Evolutionary conservation across 768 basidiomycete genomes (phyloP), one percentile per base, ranked within the genome.

Genomic region (Gloeopeniophorella convolvens): DNA sequence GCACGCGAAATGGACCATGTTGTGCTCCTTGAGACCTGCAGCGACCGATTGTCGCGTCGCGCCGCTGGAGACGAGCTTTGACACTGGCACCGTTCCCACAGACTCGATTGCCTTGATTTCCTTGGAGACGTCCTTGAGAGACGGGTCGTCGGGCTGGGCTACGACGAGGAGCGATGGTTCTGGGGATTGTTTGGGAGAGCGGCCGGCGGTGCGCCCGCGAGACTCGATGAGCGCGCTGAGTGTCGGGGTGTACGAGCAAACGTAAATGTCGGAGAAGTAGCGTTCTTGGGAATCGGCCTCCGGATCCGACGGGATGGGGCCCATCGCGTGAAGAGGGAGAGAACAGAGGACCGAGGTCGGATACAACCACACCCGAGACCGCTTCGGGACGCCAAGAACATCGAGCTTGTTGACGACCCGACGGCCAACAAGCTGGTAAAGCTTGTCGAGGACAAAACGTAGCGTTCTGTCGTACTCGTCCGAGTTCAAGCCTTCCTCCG

Each of bases 241-340:
- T 1, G 49, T 37, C 11, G 56, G 45, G 2, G 40, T 51, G 15
- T 58, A 58, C 4, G 56, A 58, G 18, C 48, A 55, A 18, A 48
- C 28, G 16, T 45, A 54, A 12, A 45, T 10, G 18, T 57, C 45
- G 5, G 48, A 45, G 18, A 55, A 30, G 20, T 42, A 32, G 27
- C 4, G 40, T 2, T 41, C 32, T 5, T n/a, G 21, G 11, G 10
- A 10, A 10, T 26, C 31, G 5, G 26, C n/a, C n/a, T n/a, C n/a
- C n/a, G n/a, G n/a, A n/a, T n/a, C 33, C 13, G 34, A 33, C 8
- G 35, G 28, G 18, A 54, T 43, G 27, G 48, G 34, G 0, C 50
- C 53, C 26, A 54, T 54, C 8, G 55, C 51, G 27, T 57, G 55
- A 16, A 56, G 32, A 7, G 55, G 51, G 23, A 56, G 51, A 13